Conservation (phyloP, 139 green algal species). For the Coccomyxa sp. region DNA sequence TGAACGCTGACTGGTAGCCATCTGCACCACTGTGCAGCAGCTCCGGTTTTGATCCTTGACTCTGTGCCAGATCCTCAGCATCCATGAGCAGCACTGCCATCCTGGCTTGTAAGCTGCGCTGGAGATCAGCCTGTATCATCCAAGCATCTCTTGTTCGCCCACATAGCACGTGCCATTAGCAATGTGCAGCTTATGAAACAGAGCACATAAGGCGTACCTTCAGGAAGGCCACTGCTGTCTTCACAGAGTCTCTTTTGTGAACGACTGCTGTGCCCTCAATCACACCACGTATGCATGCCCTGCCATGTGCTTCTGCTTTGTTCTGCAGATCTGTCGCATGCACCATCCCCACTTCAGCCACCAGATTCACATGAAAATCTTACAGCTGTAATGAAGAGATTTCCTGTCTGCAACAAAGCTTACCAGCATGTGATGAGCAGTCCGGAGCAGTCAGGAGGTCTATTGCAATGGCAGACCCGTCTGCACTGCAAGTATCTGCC, state of each 20-base stretch:
- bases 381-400: neutral
- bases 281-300: neutral
- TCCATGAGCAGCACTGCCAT: neutral
- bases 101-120: neutral
- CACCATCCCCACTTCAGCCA: neutral
- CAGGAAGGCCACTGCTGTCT: neutral
- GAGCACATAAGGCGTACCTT: neutral
- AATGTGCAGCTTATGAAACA: neutral
- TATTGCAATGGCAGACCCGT: too few relatives aligned
- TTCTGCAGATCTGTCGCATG: neutral
- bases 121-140: neutral
- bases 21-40: neutral
- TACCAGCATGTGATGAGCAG: neutral
- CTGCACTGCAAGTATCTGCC: too few relatives aligned
- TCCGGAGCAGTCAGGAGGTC: too few relatives aligned
- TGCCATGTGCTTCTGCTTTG: neutral
- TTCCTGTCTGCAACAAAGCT: neutral
- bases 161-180: neutral
- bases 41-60: neutral
- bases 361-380: neutral
- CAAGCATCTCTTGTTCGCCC: neutral
- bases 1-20: neutral
- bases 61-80: neutral
- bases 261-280: neutral
- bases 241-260: neutral